A percentile compares a stretch with the other conserved stretches of the same genome.
Conservation (phyloP, 78 protist genomes). For the Isochrysis galbana region DNA sequence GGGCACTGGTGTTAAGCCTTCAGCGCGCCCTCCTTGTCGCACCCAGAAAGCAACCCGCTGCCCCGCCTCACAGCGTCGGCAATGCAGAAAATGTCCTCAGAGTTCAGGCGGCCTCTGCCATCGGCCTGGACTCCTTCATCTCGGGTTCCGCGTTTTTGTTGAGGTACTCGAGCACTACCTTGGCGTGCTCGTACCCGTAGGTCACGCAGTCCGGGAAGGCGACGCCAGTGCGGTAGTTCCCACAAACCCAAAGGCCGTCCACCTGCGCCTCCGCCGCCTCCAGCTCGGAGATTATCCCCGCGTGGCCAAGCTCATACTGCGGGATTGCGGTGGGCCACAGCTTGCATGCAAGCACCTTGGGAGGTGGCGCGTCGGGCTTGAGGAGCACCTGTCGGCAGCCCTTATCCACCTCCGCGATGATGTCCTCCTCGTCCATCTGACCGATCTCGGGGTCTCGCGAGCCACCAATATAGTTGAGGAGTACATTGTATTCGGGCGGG, state of each 20-base stretch:
- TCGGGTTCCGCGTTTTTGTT: no score
- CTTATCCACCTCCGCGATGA: slow-evolving; percentile 8
- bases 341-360: slow-evolving; percentile 6
- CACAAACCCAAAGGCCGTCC: slow-evolving; percentile 21
- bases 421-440: not conserved
- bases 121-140: no score
- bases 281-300: not conserved
- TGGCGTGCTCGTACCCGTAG: slow-evolving; percentile 12
- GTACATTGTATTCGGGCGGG: slow-evolving; percentile 16
- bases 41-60: no score
- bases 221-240: slow-evolving; percentile 42
- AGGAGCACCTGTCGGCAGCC: slow-evolving; percentile 32
- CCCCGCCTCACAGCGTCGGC: no score
- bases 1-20: no score
- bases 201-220: slow-evolving; percentile 31
- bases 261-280: not conserved
- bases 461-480: slow-evolving; percentile 54
- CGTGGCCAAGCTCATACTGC: slow-evolving; percentile 48
- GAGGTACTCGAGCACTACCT: not conserved
- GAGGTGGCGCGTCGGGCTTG: not conserved
- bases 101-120: no score
- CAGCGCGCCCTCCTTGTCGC: no score
- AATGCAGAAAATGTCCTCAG: no score
- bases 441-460: not conserved
- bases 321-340: slow-evolving; percentile 53